These are phyloP conservation scores for Flaveria ramosissima DNA, from an alignment of 129 eudicot genomes.

Conservation along the genomic window DNA sequence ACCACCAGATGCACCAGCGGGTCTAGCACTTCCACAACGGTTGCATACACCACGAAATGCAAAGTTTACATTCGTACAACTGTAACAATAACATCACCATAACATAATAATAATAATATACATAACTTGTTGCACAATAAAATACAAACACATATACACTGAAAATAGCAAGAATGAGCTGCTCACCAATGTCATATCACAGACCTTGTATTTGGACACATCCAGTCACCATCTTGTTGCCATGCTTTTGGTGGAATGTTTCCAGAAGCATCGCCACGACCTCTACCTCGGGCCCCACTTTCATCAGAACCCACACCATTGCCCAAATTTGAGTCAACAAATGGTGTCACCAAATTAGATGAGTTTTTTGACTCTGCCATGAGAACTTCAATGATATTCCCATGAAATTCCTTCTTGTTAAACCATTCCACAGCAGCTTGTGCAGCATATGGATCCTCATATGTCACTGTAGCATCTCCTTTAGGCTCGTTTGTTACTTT, in stretches of 20 bases:
- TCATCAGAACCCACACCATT: conserved; percentile 47
- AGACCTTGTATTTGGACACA: conserved; percentile 99
- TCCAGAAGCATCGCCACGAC: conserved; percentile 74
- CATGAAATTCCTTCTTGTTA: conserved; percentile 90
- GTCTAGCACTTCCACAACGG: conserved; percentile 99
- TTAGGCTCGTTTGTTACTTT: conserved; percentile 90
- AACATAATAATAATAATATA: conserved; percentile 5
- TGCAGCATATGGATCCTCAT: conserved; percentile 99
- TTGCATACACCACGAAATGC: conserved; percentile 99
- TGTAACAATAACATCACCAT: conserved; percentile 44
- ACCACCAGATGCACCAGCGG: conserved; percentile 84
- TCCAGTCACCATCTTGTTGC: conserved; percentile 99
- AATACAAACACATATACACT: background rate
- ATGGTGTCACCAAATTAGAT: conserved; percentile 35
- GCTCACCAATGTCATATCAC: conserved; percentile 99
- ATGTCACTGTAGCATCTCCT: conserved; percentile 96
- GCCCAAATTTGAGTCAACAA: conserved; percentile 45
- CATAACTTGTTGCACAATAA: background rate
- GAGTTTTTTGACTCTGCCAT: conserved; percentile 83
- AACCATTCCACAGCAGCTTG: conserved; percentile 99
- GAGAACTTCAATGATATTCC: conserved; percentile 68
- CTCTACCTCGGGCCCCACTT: conserved; percentile 75
- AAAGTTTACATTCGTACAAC: conserved; percentile 92
- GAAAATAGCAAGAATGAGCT: conserved; percentile 73
- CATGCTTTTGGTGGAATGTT: conserved; percentile 72